Evolutionary conservation across 345 rosid species (phyloP), one percentile per base, ranked within the genome.

Genomic region (Leavenworthia alabamica): DNA sequence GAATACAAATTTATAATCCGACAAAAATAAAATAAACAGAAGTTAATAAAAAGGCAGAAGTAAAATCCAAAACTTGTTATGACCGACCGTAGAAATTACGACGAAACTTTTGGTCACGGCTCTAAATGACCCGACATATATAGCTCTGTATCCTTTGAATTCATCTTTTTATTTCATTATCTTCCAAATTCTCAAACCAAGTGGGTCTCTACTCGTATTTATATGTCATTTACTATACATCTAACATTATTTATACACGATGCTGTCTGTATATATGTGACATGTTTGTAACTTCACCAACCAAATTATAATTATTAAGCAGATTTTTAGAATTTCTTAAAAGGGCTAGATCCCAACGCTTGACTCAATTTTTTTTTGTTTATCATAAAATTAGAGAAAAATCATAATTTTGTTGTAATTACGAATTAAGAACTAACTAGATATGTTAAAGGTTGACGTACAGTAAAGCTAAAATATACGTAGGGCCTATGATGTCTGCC

Each of bases 61-160:
- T 37, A 37, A 62, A 55, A 28, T 62, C 74, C 74, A 70, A 70
- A 55, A 27, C 4, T 39, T 37, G 22, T 43, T 5, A 60, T 42
- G 61, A 67, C 61, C 54, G 61, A 68, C 47, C 57, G 51, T 54
- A 37, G 11, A 70, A 54, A 61, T 29, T 62, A 62, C 65, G 50
- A 58, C 54, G 45, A 50, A 71, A 58, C 71, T 71, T 53, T 57
- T 71, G 57, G 66, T 54, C 75, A 49, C 46, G 58, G 72, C 70
- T 57, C 67, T 70, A 54, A 51, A 60, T 63, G 70, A 66, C 68
- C 80, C 91, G 67, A 46, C 72, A 64, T 76, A 75, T 59, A 65
- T 46, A 35, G 35, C 56, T 42, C 62, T 40, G 48, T 29, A 60
- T 42, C 68, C 64, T 54, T 51, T 70, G 51, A 46, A 46, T 37